Base-by-base conservation (phyloP, 768 basidiomycete species). In the Aureoboletus auriporus region DNA sequence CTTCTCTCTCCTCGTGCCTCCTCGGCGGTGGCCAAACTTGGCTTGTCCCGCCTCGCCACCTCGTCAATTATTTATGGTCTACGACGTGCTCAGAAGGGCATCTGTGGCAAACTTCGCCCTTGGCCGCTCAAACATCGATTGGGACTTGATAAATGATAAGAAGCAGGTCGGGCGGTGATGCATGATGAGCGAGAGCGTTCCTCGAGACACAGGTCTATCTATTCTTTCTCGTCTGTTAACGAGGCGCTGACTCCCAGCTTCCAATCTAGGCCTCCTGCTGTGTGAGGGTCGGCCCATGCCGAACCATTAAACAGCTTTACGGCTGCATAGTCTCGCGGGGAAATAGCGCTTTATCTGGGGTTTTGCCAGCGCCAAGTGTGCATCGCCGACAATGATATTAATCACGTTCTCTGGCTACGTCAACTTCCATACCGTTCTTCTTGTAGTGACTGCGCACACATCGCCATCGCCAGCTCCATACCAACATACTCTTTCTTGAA, bases 1-100 rank as follows among this genome's bases (percentile, higher is more conserved):
- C 7, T 10, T 8, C 14, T 49, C 44, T 41, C 27, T 23, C 14
- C 29, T 26, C 10, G 16, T 50, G 42, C 58, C 44, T 44, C 41
- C 33, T 23, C 29, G 13, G 40, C 33, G 35, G 29, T 1, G 37
- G 34, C 37, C 47, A 35, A 3, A 5, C 11, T 39, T 31, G 35
- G 26, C 13, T 31, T 39, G 7, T 46, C 16, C 40, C n/a, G 10
- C 29, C 8, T 8, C 20, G 20, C 26, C n/a, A 13, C 29, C 16
- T 33, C 20, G 4, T 23, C 4, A n/a, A 34, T 14, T 35, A 46
- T 56, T 48, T 56, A 20, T 38, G 17, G 45, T 13, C 13, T 8
- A 2, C 6, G 51, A 23, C n/a, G 20, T 23, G 20, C 2, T 23
- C 20, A 23, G 20, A 23, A 23, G 20, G 20, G 20, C 20, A 23